A percentile compares a stretch with the other conserved stretches of the same genome.
phyloP scores from a whole-genome alignment of 2,329 filamentous ascomycete species.

The Fusarium caatingaense region DNA sequence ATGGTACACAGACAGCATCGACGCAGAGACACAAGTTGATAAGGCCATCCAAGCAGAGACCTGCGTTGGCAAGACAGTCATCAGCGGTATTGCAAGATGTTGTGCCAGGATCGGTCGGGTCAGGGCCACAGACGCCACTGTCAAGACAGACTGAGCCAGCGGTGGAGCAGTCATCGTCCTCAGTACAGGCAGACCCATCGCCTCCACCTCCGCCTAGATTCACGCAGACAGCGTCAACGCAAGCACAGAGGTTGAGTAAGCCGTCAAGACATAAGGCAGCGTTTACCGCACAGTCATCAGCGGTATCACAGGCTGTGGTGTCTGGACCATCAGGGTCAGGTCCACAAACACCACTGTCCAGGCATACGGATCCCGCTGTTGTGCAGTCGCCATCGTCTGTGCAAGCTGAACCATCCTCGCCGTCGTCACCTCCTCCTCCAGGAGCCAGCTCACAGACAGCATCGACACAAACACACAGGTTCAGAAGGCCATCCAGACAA shows the following conservation, averaged over 20 bases:
- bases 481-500: background rate
- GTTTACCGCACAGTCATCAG: background rate
- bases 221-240: background rate
- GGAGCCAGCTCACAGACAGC: background rate
- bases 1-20: background rate
- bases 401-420: background rate
- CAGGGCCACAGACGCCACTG: background rate
- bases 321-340: background rate
- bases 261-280: background rate
- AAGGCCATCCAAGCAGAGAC: background rate
- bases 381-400: background rate
- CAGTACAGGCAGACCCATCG: background rate
- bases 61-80: background rate
- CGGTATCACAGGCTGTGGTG: background rate
- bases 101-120: background rate
- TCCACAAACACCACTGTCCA: background rate
- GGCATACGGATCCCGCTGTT: background rate
- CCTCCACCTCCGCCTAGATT: background rate
- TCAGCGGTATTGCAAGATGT: background rate
- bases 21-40: background rate
- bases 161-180: background rate
- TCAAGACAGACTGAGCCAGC: background rate
- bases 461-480: background rate
- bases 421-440: background rate
- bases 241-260: background rate